Evolutionary conservation across 1,139 yeast genomes (phyloP).

Genomic region (Yamadazyma mexicana): DNA sequence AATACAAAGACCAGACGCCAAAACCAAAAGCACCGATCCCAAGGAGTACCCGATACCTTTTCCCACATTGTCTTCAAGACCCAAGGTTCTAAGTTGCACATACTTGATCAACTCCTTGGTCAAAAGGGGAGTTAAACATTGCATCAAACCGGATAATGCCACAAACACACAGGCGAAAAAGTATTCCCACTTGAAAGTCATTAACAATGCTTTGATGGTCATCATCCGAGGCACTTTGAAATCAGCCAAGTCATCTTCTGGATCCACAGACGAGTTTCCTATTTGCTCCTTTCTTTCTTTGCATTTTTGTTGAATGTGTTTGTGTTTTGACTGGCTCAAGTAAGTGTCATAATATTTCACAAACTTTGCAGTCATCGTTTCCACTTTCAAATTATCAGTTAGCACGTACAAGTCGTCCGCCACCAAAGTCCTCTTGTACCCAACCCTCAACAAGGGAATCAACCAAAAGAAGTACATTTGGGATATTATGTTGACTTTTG

Average conservation of each 20-base stretch:
- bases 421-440: conserved; percentile 66
- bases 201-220: conserved; percentile 22
- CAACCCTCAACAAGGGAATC: conserved; percentile 54
- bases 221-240: conserved; percentile 21
- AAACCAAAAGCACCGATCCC: conserved; percentile 27
- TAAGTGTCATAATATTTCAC: conserved; percentile 34
- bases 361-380: conserved; percentile 34
- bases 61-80: conserved; percentile 23
- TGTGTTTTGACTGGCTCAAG: conserved; percentile 21
- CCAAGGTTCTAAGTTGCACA: conserved; percentile 26
- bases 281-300: conserved; percentile 26
- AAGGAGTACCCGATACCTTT: conserved; percentile 41
- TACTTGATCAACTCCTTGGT: conserved; percentile 28
- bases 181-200: conserved; percentile 31
- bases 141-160: conserved; percentile 19
- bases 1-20: conserved; percentile 30
- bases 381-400: conserved; percentile 52
- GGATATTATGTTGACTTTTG: conserved; percentile 29
- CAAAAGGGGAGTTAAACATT: conserved; percentile 29
- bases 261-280: conserved; percentile 19
- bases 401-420: conserved; percentile 61
- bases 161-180: conserved; percentile 23
- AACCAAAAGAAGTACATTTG: conserved; percentile 58
- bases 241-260: conserved; percentile 28
- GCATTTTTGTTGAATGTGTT: conserved; percentile 24